These are phyloP conservation scores for Talaromyces piceae DNA, from an alignment of 2,329 filamentous ascomycete species.

Conservation along the genomic window DNA sequence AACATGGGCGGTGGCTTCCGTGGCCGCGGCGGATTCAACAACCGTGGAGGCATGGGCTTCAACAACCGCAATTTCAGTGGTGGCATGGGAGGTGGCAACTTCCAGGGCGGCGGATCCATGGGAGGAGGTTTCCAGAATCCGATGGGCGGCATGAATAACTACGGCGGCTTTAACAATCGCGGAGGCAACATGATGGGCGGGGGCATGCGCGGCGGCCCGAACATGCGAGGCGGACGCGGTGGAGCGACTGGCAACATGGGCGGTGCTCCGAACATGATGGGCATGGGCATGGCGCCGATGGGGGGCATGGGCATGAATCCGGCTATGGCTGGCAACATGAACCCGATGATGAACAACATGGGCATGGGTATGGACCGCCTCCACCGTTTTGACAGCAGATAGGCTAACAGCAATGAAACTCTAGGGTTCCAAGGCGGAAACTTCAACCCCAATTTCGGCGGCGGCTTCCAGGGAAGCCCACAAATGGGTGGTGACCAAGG, in stretches of 20 bases:
- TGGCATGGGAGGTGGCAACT: conserved; percentile 31
- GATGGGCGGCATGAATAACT: conserved; percentile 47
- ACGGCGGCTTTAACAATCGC: conserved; percentile 43
- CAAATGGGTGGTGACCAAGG: conserved; percentile 41
- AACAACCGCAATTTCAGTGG: conserved; percentile 44
- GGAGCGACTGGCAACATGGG: conserved; percentile 40
- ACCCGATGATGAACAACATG: conserved; percentile 49
- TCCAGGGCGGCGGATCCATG: conserved; percentile 33
- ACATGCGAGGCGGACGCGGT: conserved; percentile 53
- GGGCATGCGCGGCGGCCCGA: conserved; percentile 46
- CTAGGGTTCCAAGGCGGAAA: conserved; percentile 62
- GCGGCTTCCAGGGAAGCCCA: conserved; percentile 57
- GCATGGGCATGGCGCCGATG: conserved; percentile 47
- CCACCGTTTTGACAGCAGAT: conserved; percentile 16
- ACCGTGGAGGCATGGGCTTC: conserved; percentile 41
- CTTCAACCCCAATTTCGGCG: conserved; percentile 52
- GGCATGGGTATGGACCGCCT: conserved; percentile 41
- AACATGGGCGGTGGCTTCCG: conserved; percentile 39
- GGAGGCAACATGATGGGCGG: conserved; percentile 48
- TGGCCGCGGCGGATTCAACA: conserved; percentile 43
- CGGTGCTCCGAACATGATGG: conserved; percentile 44
- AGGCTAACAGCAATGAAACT: conserved; percentile 18
- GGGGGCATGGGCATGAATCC: conserved; percentile 47
- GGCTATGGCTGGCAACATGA: conserved; percentile 49
- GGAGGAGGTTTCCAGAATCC: conserved; percentile 46